Conservation (phyloP, 208 protist species). For the Trypanosoma caninum region DNA sequence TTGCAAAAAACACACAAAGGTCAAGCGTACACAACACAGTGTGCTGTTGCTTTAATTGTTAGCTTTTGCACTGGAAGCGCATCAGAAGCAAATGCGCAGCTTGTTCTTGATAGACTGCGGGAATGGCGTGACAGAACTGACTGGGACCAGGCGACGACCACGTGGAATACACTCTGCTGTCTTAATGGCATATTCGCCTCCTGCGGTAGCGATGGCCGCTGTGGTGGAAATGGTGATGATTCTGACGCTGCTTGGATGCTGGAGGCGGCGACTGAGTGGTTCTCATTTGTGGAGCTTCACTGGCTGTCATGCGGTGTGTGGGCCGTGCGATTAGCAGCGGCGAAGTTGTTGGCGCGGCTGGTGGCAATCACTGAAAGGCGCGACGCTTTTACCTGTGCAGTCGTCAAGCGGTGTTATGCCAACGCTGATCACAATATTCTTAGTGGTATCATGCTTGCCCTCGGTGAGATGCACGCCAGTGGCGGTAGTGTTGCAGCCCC, state of each 20-base stretch:
- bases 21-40: neutral
- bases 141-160: neutral
- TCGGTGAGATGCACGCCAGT: constrained; percentile 26
- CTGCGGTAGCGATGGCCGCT: neutral
- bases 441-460: constrained; percentile 27
- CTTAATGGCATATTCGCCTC: constrained; percentile 5
- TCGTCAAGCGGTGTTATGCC: constrained; percentile 22
- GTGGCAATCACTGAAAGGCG: constrained; percentile 13
- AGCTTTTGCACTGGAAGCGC: neutral
- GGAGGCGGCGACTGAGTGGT: neutral
- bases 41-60: constrained; percentile 11
- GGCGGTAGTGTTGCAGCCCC: constrained; percentile 11
- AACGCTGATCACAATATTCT: constrained; percentile 21
- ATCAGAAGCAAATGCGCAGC: neutral
- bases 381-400: constrained; percentile 21
- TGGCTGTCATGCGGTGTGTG: constrained; percentile 27
- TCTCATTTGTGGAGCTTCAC: constrained; percentile 7
- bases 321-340: constrained; percentile 22
- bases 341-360: constrained; percentile 21
- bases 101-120: neutral
- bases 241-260: neutral
- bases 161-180: constrained; percentile 24
- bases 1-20: neutral
- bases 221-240: neutral
- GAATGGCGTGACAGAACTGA: constrained; percentile 1